Conservation (phyloP, 1,284 basidiomycete species). For the Heliocybe sulcata region DNA sequence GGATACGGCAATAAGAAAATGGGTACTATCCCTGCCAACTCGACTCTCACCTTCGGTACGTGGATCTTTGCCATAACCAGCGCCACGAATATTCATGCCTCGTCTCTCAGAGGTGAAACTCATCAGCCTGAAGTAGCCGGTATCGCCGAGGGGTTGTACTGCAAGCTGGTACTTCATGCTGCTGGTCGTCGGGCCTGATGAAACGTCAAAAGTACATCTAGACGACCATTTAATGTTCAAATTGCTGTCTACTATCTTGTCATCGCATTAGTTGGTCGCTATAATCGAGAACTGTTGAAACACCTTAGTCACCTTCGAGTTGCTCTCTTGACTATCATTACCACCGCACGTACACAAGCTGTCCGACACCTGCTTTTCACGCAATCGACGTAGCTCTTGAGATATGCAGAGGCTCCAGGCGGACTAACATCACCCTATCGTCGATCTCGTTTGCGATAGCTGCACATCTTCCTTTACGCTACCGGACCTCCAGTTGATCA, state of each 20-base stretch:
- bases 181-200: constrained; percentile 5
- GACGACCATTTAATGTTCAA: background rate
- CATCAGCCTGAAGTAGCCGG: constrained; percentile 51
- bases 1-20: constrained; percentile 59
- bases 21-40: constrained; percentile 54
- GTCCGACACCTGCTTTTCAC: too few relatives aligned
- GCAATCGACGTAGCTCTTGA: too few relatives aligned
- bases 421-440: too few relatives aligned
- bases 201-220: background rate
- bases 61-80: constrained; percentile 14
- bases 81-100: constrained; percentile 11
- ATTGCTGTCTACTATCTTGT: background rate
- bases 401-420: too few relatives aligned
- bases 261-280: background rate
- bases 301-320: background rate
- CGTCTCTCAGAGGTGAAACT: constrained; percentile 63
- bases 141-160: background rate
- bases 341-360: too few relatives aligned
- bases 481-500: too few relatives aligned
- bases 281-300: background rate
- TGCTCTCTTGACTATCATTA: background rate
- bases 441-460: too few relatives aligned
- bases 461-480: too few relatives aligned
- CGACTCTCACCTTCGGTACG: constrained; percentile 66
- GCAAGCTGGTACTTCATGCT: background rate